These are phyloP conservation scores for Ceratocystis albifundus DNA, from an alignment of 2,329 filamentous ascomycete genomes.

Conservation along the genomic window DNA sequence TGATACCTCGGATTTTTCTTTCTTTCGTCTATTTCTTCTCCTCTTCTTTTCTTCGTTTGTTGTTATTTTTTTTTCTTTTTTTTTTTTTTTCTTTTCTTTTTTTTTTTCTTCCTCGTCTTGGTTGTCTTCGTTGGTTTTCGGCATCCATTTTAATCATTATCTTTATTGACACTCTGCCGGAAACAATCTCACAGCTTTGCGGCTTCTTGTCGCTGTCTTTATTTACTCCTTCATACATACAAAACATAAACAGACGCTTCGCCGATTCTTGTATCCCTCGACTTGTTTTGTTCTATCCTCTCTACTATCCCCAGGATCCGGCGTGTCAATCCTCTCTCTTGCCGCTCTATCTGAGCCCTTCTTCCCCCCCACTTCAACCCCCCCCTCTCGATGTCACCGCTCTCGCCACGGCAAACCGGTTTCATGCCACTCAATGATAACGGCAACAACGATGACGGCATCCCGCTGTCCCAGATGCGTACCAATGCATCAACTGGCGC, in stretches of 20 bases:
- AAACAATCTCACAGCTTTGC: neutral
- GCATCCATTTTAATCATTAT: no score
- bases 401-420: constrained; percentile 34
- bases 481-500: constrained; percentile 45
- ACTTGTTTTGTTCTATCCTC: neutral
- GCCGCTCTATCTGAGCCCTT: no score
- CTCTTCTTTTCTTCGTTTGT: neutral
- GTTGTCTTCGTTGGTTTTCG: neutral
- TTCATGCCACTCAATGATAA: constrained; percentile 36
- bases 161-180: neutral
- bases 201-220: neutral
- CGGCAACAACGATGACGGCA: constrained; percentile 34
- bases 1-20: neutral
- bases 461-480: constrained; percentile 45
- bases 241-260: neutral
- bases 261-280: neutral
- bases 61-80: no score
- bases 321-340: neutral
- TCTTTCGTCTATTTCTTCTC: neutral
- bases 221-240: neutral
- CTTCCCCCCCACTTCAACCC: neutral
- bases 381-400: constrained; percentile 24
- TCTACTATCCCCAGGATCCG: neutral
- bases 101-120: neutral
- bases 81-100: neutral